A percentile compares a stretch with the other conserved stretches of the same genome.
Evolutionary conservation across 2,329 filamentous ascomycete genomes (phyloP).

Genomic region (Lecanosticta acicola): DNA sequence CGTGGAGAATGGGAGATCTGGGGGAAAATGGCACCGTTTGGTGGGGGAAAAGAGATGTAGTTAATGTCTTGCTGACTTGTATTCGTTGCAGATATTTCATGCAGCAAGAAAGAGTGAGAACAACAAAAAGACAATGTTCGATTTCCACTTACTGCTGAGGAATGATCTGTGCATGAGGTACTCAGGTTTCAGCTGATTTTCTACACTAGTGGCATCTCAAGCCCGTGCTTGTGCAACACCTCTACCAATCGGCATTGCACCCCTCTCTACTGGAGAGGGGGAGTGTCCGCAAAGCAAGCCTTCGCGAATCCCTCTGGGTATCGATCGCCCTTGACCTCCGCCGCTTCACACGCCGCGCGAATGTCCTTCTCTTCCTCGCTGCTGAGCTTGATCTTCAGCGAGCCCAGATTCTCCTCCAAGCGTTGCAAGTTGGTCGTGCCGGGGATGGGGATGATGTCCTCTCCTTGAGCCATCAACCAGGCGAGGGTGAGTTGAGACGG

Average conservation of each 20-base stretch:
- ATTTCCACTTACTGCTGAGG: too few relatives aligned
- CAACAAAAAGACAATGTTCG: too few relatives aligned
- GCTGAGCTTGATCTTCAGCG: slow-evolving; percentile 32
- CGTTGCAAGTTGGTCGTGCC: slow-evolving; percentile 47
- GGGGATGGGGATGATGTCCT: slow-evolving; percentile 53
- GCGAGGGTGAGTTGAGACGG: slow-evolving; percentile 56
- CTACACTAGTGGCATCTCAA: too few relatives aligned
- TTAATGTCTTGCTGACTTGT: neutral
- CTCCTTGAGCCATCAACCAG: slow-evolving; percentile 55
- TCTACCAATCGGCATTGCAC: too few relatives aligned
- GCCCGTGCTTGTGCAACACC: too few relatives aligned
- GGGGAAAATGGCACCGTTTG: neutral
- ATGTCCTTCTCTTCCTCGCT: slow-evolving; percentile 36
- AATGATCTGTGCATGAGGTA: too few relatives aligned
- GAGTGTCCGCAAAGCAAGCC: slow-evolving; percentile 38
- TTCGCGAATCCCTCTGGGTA: slow-evolving; percentile 36
- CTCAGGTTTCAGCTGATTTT: too few relatives aligned
- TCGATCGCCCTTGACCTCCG: slow-evolving; percentile 32
- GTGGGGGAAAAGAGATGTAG: neutral
- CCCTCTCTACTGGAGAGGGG: slow-evolving; percentile 18
- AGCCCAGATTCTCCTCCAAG: slow-evolving; percentile 42
- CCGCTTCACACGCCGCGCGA: slow-evolving; percentile 31
- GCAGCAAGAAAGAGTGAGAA: too few relatives aligned
- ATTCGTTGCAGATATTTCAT: too few relatives aligned
- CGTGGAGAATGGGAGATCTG: neutral